Conservation (phyloP, 495 filamentous ascomycete species). For the Glarea lozoyensis region DNA sequence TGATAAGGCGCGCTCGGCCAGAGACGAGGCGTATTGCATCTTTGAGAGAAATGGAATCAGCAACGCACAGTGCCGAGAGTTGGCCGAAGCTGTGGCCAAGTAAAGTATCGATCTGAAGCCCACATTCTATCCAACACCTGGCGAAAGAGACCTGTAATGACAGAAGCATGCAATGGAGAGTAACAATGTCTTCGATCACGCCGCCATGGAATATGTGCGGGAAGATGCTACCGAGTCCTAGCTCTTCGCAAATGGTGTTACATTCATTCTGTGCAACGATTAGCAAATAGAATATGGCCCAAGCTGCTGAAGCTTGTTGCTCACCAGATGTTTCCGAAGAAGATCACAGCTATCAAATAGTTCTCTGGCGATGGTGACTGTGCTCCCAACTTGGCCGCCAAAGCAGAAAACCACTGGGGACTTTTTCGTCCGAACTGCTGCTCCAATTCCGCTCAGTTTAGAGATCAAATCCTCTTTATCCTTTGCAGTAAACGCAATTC, state of each 20-base stretch:
- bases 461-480: too few relatives aligned
- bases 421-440: too few relatives aligned
- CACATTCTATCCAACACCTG: constrained; percentile 37
- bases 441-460: too few relatives aligned
- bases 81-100: constrained; percentile 46
- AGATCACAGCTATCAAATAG: too few relatives aligned
- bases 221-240: constrained; percentile 17
- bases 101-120: constrained; percentile 26
- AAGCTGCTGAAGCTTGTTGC: too few relatives aligned
- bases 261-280: constrained; percentile 3
- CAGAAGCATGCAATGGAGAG: constrained; percentile 35
- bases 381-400: too few relatives aligned
- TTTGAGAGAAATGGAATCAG: constrained; percentile 25
- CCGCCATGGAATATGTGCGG: constrained; percentile 33
- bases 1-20: constrained; percentile 31
- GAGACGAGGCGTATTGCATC: constrained; percentile 30
- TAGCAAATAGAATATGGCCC: too few relatives aligned
- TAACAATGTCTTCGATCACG: constrained; percentile 26
- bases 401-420: too few relatives aligned
- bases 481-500: too few relatives aligned
- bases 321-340: too few relatives aligned
- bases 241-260: background rate
- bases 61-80: constrained; percentile 32
- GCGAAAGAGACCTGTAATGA: constrained; percentile 41
- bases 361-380: too few relatives aligned